Evolutionary conservation across 1,284 basidiomycete genomes (phyloP).

Genomic region (Fomitiporia mediterranea): DNA sequence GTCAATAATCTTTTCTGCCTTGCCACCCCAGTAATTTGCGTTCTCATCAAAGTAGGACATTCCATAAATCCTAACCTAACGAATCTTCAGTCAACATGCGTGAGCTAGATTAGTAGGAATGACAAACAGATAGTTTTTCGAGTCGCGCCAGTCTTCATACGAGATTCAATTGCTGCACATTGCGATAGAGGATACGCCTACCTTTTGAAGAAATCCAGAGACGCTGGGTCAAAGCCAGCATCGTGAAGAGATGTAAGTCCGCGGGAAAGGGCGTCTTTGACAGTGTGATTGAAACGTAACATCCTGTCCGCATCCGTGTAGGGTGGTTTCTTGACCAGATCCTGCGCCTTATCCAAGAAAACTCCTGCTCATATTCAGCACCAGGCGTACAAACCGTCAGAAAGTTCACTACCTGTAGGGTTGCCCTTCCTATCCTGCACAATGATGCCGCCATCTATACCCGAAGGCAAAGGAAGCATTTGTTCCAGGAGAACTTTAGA

Average conservation of each 20-base stretch:
- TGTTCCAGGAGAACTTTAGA: constrained; percentile 55
- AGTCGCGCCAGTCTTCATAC: constrained; percentile 52
- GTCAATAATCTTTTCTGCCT: constrained; percentile 51
- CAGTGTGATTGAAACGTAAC: constrained; percentile 58
- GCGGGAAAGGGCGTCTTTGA: constrained; percentile 60
- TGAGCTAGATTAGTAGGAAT: not conserved
- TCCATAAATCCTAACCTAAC: constrained; percentile 65
- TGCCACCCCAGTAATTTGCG: constrained; percentile 74
- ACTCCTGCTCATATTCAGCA: constrained; percentile 47
- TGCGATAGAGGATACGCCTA: constrained; percentile 29
- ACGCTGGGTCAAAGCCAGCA: constrained; percentile 65
- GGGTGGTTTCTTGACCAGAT: constrained; percentile 56
- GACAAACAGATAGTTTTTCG: constrained; percentile 57
- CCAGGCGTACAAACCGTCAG: no score
- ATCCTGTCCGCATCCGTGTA: constrained; percentile 62
- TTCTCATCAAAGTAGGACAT: constrained; percentile 70
- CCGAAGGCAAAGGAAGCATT: constrained; percentile 57
- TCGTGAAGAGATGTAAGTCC: constrained; percentile 85
- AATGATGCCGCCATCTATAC: constrained; percentile 78
- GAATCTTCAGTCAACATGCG: not conserved
- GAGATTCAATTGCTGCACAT: constrained; percentile 2
- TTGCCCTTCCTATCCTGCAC: constrained; percentile 60
- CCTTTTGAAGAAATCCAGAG: constrained; percentile 72
- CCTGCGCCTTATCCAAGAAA: constrained; percentile 69
- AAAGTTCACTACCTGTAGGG: constrained; percentile 61